phyloP scores from a whole-genome alignment of 1,284 basidiomycete species.

The Cutaneotrichosporon sp. region DNA sequence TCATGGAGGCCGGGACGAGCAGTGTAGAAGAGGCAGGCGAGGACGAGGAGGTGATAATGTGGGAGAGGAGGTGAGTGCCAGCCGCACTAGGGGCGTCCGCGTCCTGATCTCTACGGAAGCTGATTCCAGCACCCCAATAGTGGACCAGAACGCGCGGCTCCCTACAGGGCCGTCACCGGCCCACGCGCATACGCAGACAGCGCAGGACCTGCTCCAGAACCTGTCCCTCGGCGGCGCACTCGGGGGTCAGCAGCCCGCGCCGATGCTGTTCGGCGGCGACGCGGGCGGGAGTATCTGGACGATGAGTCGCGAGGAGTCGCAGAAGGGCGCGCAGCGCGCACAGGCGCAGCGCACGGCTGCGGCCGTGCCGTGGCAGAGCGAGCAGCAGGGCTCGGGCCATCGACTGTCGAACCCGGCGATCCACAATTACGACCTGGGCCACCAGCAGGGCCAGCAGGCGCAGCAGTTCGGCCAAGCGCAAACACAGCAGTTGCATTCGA shows the following conservation, averaged over 20 bases:
- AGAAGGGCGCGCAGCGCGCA: slow-evolving; percentile 21
- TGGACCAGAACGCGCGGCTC: background rate
- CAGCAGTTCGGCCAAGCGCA: too few species aligned
- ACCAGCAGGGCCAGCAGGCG: background rate
- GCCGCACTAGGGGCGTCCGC: too few species aligned
- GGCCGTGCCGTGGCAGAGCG: slow-evolving; percentile 2
- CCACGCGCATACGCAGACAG: slow-evolving; percentile 11
- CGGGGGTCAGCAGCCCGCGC: slow-evolving; percentile 3
- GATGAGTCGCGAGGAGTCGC: slow-evolving; percentile 33
- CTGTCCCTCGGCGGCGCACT: slow-evolving; percentile 13
- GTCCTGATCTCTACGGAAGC: background rate
- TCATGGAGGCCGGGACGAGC: slow-evolving; percentile 45
- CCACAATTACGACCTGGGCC: background rate
- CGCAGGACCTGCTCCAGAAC: slow-evolving; percentile 25
- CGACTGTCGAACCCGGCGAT: background rate
- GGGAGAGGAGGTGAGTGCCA: slow-evolving; percentile 24
- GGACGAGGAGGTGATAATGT: slow-evolving; percentile 39
- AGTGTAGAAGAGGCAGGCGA: slow-evolving; percentile 52
- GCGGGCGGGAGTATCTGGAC: slow-evolving; percentile 30
- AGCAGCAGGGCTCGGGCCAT: background rate
- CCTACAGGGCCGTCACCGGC: slow-evolving; percentile 4
- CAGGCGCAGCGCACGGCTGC: slow-evolving; percentile 4
- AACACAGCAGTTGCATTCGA: background rate
- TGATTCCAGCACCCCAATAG: slow-evolving; percentile 8
- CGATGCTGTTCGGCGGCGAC: slow-evolving; percentile 26